phyloP scores from a whole-genome alignment of 208 protist genomes.

The Phytomonas francai region DNA sequence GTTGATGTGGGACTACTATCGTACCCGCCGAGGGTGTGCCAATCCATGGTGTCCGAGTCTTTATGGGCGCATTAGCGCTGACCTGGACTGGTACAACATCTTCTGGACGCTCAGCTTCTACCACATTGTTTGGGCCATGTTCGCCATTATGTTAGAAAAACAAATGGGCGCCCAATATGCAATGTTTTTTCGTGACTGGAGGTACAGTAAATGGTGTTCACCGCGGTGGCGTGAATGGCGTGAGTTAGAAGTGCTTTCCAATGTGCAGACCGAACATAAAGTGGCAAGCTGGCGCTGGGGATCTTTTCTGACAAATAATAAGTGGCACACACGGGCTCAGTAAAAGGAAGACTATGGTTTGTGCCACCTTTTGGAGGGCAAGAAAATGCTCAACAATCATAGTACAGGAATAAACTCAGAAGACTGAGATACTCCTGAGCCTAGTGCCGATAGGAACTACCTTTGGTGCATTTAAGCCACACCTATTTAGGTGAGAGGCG shows the following conservation, averaged over 20 bases:
- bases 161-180: constrained; percentile 71
- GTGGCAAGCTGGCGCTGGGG: constrained; percentile 52
- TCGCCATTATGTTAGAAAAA: constrained; percentile 55
- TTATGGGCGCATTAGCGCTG: constrained; percentile 60
- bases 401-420: too few relatives aligned
- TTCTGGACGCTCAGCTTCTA: constrained; percentile 56
- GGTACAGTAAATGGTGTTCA: constrained; percentile 73
- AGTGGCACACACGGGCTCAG: constrained; percentile 53
- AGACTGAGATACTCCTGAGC: too few relatives aligned
- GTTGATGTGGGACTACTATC: constrained; percentile 71
- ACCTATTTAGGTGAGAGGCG: too few relatives aligned
- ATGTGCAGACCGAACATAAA: constrained; percentile 50
- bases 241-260: constrained; percentile 43
- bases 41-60: constrained; percentile 51
- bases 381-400: too few relatives aligned
- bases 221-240: constrained; percentile 84
- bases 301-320: constrained; percentile 54
- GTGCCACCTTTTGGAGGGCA: too few relatives aligned
- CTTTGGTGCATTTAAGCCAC: too few relatives aligned
- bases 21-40: constrained; percentile 44
- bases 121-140: constrained; percentile 72
- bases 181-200: constrained; percentile 56
- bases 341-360: constrained; percentile 10
- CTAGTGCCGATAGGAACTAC: too few relatives aligned
- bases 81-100: constrained; percentile 80